Percentiles rank a stretch among this genome's conserved stretches.
Evolutionary conservation across 1,284 basidiomycete genomes (phyloP).

Genomic region (Sporisorium exsertum): DNA sequence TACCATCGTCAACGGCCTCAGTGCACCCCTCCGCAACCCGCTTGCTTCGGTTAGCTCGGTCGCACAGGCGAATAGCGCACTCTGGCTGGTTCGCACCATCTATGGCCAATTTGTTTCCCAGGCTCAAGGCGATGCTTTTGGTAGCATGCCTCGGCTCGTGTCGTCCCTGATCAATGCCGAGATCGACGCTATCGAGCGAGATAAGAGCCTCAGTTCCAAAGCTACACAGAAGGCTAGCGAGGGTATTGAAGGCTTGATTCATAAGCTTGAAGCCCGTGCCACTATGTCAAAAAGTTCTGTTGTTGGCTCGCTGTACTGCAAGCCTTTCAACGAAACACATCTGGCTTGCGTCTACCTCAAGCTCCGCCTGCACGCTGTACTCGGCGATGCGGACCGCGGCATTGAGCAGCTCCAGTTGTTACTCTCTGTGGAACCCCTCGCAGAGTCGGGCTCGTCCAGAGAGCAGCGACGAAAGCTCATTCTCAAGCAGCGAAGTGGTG

Average conservation of each 20-base stretch:
- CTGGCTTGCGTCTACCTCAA: conserved; percentile 2
- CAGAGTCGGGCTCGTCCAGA: not conserved
- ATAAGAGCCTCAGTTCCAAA: too few relatives aligned
- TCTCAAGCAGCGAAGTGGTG: conserved; percentile 29
- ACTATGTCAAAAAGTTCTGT: not conserved
- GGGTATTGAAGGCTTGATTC: not conserved
- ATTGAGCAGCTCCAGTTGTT: conserved; percentile 3
- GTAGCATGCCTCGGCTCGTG: conserved; percentile 1
- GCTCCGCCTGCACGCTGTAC: conserved; percentile 7
- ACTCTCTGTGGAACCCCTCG: conserved; percentile 5
- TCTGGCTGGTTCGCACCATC: conserved; percentile 14
- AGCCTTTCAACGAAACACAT: conserved; percentile 6
- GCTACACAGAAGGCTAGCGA: not conserved
- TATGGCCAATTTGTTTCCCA: not conserved
- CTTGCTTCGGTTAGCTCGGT: not conserved
- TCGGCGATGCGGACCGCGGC: conserved; percentile 10
- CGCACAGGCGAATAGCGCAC: not conserved
- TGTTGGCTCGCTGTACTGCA: not conserved
- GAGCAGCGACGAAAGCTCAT: conserved; percentile 8
- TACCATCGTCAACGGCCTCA: conserved; percentile 23
- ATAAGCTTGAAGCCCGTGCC: not conserved
- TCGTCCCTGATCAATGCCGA: conserved; percentile 22
- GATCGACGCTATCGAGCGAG: conserved; percentile 16
- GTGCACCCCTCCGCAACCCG: conserved; percentile 33
- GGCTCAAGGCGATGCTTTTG: not conserved